A percentile compares a stretch with the other conserved stretches of the same genome.
phyloP scores from a whole-genome alignment of 176 grass and related monocot species.

The Eragrostis curvula region DNA sequence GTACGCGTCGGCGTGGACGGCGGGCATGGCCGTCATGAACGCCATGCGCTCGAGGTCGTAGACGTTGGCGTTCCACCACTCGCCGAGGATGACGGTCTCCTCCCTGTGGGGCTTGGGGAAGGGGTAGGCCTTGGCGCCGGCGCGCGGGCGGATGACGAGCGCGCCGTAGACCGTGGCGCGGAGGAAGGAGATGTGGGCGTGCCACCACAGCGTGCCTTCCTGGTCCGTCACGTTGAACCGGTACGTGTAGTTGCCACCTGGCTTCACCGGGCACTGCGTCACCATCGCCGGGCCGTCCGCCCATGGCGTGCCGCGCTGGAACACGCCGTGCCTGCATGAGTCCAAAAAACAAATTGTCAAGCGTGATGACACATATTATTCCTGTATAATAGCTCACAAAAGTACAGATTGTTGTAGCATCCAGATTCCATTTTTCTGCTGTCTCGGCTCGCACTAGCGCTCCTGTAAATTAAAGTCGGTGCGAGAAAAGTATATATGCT shows the following conservation, averaged over 20 bases:
- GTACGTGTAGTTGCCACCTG: conserved; percentile 53
- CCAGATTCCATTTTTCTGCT: too few relatives aligned
- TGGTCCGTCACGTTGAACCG: conserved; percentile 47
- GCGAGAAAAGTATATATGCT: too few relatives aligned
- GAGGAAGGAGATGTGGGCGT: conserved; percentile 63
- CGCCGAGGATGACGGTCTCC: conserved; percentile 58
- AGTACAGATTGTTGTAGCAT: too few relatives aligned
- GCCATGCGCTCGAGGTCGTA: conserved; percentile 7
- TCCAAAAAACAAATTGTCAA: not conserved
- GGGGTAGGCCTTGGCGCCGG: conserved; percentile 45
- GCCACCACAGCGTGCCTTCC: conserved; percentile 88
- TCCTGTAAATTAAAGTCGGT: too few relatives aligned
- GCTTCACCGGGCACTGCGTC: conserved; percentile 63
- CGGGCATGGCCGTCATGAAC: not conserved
- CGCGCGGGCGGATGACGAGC: conserved; percentile 41
- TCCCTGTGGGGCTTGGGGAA: conserved; percentile 57
- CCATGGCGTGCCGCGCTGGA: conserved; percentile 60
- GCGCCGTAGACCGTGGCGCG: conserved; percentile 66
- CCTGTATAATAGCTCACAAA: too few relatives aligned
- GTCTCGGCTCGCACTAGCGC: too few relatives aligned
- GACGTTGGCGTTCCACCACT: conserved; percentile 77
- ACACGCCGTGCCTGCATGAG: conserved; percentile 55
- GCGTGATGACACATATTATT: too few relatives aligned
- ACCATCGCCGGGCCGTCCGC: conserved; percentile 73
- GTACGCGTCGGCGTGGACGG: conserved; percentile 53